phyloP scores from a whole-genome alignment of 352 stramenopile species.

The Phytophthora citrophthora region DNA sequence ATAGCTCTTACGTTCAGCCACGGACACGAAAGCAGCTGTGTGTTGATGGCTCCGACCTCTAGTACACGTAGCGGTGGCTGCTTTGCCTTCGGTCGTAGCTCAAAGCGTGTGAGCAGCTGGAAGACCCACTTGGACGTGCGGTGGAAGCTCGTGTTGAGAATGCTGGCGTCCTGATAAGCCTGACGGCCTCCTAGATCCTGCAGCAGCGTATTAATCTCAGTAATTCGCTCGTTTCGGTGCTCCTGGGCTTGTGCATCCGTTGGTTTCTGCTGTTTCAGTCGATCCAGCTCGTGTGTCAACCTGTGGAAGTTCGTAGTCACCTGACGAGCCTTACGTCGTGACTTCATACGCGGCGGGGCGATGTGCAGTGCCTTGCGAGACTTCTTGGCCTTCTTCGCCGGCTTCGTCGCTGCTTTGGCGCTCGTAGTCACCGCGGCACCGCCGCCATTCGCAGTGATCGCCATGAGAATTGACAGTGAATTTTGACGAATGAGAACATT shows the following conservation, averaged over 20 bases:
- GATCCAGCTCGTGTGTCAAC: constrained; percentile 73
- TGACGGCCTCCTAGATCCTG: constrained; percentile 88
- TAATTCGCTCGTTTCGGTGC: constrained; percentile 35
- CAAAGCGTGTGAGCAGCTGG: constrained; percentile 85
- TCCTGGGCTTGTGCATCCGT: constrained; percentile 31
- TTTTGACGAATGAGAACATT: too few species aligned
- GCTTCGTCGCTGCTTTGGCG: constrained; percentile 17
- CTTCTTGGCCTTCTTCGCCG: constrained; percentile 59
- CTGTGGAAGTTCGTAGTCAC: constrained; percentile 84
- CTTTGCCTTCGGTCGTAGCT: constrained; percentile 73
- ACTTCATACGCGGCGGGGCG: constrained; percentile 67
- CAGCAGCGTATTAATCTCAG: constrained; percentile 75
- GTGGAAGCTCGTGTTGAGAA: constrained; percentile 94
- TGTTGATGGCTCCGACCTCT: constrained; percentile 97
- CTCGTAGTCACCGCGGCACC: constrained; percentile 4
- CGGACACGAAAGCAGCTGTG: constrained; percentile 94
- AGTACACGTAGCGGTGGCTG: constrained; percentile 61
- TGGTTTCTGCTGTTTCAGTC: constrained; percentile 51
- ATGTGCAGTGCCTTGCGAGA: constrained; percentile 64
- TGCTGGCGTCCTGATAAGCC: constrained; percentile 95
- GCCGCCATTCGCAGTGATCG: constrained; percentile 27
- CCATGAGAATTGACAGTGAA: constrained; percentile 13
- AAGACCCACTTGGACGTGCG: constrained; percentile 97
- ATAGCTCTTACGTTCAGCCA: constrained; percentile 94
- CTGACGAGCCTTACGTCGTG: constrained; percentile 68